phyloP scores from a whole-genome alignment of 805 yeast genomes.

The Starmerella powellii region DNA sequence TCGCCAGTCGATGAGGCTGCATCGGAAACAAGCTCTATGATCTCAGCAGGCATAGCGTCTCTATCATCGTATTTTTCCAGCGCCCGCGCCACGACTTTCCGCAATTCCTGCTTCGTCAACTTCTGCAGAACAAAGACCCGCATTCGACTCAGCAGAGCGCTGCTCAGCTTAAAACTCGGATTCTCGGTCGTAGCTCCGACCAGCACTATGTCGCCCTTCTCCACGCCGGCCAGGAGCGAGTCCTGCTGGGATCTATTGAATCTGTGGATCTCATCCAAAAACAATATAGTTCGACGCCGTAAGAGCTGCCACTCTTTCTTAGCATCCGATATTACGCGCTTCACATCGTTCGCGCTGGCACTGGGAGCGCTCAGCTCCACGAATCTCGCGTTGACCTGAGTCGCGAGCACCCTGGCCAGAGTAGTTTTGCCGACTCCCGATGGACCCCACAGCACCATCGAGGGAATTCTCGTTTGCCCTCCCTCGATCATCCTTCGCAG shows the following conservation, averaged over 20 bases:
- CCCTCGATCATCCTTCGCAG: constrained; percentile 51
- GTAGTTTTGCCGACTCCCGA: constrained; percentile 93
- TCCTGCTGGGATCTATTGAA: constrained; percentile 83
- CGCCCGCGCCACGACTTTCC: constrained; percentile 45
- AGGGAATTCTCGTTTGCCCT: constrained; percentile 39
- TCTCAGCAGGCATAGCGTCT: constrained; percentile 42
- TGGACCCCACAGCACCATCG: constrained; percentile 87
- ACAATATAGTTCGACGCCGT: constrained; percentile 51
- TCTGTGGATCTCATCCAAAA: constrained; percentile 88
- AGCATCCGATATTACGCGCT: constrained; percentile 46
- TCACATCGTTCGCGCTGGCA: constrained; percentile 53
- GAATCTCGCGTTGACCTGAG: constrained; percentile 42
- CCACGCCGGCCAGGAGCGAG: constrained; percentile 69
- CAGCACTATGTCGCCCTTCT: constrained; percentile 64
- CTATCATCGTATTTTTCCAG: constrained; percentile 39
- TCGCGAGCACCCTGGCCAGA: constrained; percentile 58
- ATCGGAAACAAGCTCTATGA: constrained; percentile 55
- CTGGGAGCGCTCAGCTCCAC: constrained; percentile 79
- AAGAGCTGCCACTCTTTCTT: constrained; percentile 36
- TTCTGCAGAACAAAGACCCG: constrained; percentile 59
- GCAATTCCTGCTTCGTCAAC: constrained; percentile 40
- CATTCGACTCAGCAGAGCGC: constrained; percentile 76
- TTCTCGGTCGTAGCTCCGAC: constrained; percentile 98
- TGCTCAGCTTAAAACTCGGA: constrained; percentile 69
- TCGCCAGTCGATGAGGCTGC: constrained; percentile 64